Evolutionary conservation across 768 basidiomycete genomes (phyloP).

Genomic region (Tephrocybe sp.): DNA sequence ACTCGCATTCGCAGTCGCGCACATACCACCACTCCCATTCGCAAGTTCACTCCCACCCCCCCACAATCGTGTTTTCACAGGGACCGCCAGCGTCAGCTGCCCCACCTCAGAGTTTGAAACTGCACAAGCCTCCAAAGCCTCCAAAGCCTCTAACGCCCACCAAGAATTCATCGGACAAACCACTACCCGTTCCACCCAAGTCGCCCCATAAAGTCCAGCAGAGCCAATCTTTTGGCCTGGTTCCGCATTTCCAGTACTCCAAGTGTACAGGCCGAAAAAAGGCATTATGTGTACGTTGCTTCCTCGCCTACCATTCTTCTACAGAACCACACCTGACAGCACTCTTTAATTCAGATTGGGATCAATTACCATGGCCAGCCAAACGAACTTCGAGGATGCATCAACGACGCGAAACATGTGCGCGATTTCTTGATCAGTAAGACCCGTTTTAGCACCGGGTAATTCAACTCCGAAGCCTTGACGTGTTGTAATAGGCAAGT

Average conservation of each 20-base stretch:
- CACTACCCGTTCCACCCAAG: constrained; percentile 2
- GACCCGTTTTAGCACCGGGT: background rate
- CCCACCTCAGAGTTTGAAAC: background rate
- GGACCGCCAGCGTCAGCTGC: background rate
- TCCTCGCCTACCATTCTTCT: constrained; percentile 7
- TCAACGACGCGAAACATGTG: constrained; percentile 79
- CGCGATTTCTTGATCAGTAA: constrained; percentile 64
- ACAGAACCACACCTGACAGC: constrained; percentile 5
- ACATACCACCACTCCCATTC: constrained; percentile 13
- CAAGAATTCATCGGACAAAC: constrained; percentile 6
- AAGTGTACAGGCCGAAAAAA: constrained; percentile 78
- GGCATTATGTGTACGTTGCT: constrained; percentile 69
- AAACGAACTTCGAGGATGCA: constrained; percentile 69
- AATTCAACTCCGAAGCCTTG: background rate
- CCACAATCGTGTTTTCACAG: constrained; percentile 17
- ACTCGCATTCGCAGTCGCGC: constrained; percentile 16
- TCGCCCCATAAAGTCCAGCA: constrained; percentile 5
- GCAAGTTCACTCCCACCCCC: constrained; percentile 13
- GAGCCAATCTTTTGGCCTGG: constrained; percentile 14
- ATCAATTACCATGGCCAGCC: constrained; percentile 73
- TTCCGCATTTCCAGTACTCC: constrained; percentile 61
- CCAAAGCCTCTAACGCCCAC: constrained; percentile 1
- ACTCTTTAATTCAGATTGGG: constrained; percentile 53
- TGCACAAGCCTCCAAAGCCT: constrained; percentile 4
- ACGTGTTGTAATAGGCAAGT: constrained; percentile 28